These are phyloP conservation scores for Vitis rupestris DNA, from an alignment of 164 flowering plant species.

Conservation along the genomic window DNA sequence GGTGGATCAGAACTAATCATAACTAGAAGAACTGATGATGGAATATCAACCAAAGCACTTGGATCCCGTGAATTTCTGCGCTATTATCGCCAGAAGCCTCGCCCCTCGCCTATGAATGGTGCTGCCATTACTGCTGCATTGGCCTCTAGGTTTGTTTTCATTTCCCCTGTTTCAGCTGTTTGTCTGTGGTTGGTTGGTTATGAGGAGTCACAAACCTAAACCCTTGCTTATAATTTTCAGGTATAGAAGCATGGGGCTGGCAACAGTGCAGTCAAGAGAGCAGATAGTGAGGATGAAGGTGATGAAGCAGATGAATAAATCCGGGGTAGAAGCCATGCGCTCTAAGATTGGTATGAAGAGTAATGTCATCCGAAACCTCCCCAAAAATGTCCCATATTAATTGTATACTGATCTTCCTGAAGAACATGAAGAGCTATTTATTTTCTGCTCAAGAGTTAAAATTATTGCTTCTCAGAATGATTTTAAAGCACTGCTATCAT, in stretches of 20 bases:
- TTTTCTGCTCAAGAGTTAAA: too few relatives aligned
- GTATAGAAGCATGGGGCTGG: conserved; percentile 88
- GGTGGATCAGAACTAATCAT: conserved; percentile 91
- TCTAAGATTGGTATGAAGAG: conserved; percentile 84
- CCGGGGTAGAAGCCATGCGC: conserved; percentile 84
- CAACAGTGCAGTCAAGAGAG: conserved; percentile 78
- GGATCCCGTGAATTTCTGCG: conserved; percentile 91
- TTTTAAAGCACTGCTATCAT: too few relatives aligned
- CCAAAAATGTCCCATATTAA: conserved; percentile 77
- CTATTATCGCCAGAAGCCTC: conserved; percentile 92
- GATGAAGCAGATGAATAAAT: conserved; percentile 61
- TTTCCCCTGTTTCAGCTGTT: conserved; percentile 3
- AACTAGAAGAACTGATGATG: conserved; percentile 41
- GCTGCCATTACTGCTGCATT: conserved; percentile 56
- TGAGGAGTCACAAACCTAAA: too few relatives aligned
- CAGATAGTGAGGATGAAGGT: conserved; percentile 81
- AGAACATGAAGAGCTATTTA: too few relatives aligned
- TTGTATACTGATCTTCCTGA: too few relatives aligned
- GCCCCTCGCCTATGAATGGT: conserved; percentile 53
- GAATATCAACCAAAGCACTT: conserved; percentile 46
- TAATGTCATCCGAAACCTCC: conserved; percentile 86
- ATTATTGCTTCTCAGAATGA: too few relatives aligned
- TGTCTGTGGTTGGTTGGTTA: background rate
- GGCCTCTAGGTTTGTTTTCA: conserved; percentile 63
- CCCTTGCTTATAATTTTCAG: conserved; percentile 32